Conservation (phyloP, 768 basidiomycete genomes). For the Grammothele lineata region DNA sequence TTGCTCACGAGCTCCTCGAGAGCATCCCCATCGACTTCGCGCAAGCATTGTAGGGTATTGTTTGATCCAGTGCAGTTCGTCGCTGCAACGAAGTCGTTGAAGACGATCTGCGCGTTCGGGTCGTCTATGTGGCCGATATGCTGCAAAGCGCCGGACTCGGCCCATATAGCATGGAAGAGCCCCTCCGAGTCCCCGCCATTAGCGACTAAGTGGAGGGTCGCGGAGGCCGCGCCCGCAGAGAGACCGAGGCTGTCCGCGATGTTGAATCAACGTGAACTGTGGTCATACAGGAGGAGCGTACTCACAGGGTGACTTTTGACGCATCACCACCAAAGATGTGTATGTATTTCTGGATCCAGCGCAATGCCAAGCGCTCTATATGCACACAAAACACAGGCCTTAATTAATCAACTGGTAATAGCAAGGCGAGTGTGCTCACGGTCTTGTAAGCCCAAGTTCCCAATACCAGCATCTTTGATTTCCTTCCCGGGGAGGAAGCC, state of each 20-base stretch:
- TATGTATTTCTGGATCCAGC: slow-evolving; percentile 39
- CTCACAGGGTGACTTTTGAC: slow-evolving; percentile 36
- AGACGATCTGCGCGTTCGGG: background rate
- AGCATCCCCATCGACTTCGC: too few relatives aligned
- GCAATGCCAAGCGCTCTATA: slow-evolving; percentile 33
- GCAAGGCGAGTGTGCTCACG: slow-evolving; percentile 20
- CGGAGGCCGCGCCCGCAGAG: background rate
- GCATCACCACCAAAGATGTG: slow-evolving; percentile 39
- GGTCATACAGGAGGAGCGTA: too few relatives aligned
- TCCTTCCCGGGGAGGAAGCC: slow-evolving; percentile 38
- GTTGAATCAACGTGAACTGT: too few relatives aligned
- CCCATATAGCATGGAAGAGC: background rate
- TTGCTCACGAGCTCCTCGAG: too few relatives aligned
- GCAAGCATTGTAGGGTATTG: too few relatives aligned
- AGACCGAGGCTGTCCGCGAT: background rate
- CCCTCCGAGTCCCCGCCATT: background rate
- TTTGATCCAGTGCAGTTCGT: too few relatives aligned
- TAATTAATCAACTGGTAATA: too few relatives aligned
- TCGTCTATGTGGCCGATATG: background rate
- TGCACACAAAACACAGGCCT: too few relatives aligned
- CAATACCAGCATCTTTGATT: slow-evolving; percentile 32
- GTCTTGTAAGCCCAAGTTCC: slow-evolving; percentile 48
- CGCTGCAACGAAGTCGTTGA: background rate
- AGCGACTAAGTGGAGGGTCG: background rate
- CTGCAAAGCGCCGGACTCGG: background rate